Evolutionary conservation across 106 monocot genomes (phyloP).

Genomic region (Dendrobium nobile): DNA sequence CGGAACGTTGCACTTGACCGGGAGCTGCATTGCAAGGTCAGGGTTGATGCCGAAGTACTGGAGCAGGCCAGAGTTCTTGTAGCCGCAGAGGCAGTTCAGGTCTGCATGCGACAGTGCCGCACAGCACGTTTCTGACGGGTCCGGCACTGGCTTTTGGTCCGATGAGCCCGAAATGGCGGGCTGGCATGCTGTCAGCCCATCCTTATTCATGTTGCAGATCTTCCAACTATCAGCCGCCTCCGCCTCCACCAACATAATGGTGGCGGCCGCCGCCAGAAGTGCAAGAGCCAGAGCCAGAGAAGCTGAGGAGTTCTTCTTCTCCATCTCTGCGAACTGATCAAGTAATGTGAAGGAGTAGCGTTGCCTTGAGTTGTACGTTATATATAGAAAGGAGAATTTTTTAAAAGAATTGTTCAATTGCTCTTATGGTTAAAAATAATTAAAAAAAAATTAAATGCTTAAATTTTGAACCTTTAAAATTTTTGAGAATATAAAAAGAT

Average conservation of each 20-base stretch:
- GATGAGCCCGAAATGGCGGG: conserved; percentile 24
- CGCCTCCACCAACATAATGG: not conserved
- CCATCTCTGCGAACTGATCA: not conserved
- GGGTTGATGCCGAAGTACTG: conserved; percentile 31
- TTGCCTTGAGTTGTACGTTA: not conserved
- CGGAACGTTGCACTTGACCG: conserved; percentile 33
- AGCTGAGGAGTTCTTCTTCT: not conserved
- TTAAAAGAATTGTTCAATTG: no score
- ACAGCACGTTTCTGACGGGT: conserved; percentile 40
- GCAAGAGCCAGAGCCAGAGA: not conserved
- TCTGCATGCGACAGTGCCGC: conserved; percentile 32
- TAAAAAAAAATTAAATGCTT: no score
- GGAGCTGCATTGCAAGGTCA: conserved; percentile 44
- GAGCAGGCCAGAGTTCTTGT: conserved; percentile 39
- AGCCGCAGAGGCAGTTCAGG: conserved; percentile 51
- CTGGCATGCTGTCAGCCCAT: conserved; percentile 43
- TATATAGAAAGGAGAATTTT: not conserved
- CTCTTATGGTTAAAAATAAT: no score
- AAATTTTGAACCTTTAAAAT: no score
- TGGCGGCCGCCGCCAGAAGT: not conserved
- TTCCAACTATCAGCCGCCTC: conserved; percentile 8
- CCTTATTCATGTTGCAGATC: conserved; percentile 41
- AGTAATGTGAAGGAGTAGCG: not conserved
- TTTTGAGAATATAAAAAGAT: no score
- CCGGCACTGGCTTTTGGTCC: conserved; percentile 14